phyloP scores from a whole-genome alignment of 2,329 filamentous ascomycete genomes.

The Pseudogymnoascus sp. region DNA sequence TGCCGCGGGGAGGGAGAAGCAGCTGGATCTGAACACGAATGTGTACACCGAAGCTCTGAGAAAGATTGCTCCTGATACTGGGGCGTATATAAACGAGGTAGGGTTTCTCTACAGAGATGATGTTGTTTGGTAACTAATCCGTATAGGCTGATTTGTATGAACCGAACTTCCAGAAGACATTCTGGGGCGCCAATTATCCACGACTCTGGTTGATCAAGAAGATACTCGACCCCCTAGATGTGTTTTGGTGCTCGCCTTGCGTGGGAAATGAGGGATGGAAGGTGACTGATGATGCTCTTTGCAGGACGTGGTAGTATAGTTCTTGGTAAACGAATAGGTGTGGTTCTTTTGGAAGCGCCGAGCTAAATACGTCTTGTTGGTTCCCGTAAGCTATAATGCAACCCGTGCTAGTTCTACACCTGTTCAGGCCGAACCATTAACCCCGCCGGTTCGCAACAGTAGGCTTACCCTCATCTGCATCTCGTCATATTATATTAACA shows the following conservation, averaged over 20 bases:
- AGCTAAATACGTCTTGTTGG: too few species aligned
- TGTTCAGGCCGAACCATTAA: too few species aligned
- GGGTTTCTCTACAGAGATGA: slow-evolving; percentile 27
- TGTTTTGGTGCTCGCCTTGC: slow-evolving; percentile 42
- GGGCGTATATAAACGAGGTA: slow-evolving; percentile 25
- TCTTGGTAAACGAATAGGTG: too few species aligned
- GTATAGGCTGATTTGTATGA: slow-evolving; percentile 41
- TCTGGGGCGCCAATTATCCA: slow-evolving; percentile 34
- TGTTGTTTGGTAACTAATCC: slow-evolving; percentile 28
- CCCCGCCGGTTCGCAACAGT: neutral
- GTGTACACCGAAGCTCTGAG: slow-evolving; percentile 18
- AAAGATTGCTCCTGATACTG: slow-evolving; percentile 22
- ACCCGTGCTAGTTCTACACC: too few species aligned
- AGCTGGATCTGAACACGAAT: slow-evolving; percentile 16
- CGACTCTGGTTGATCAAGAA: slow-evolving; percentile 38
- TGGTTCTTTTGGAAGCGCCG: too few species aligned
- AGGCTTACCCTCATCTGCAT: neutral
- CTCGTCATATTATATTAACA: neutral
- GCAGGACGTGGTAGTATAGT: neutral
- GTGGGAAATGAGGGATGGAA: slow-evolving; percentile 38
- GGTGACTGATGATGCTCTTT: slow-evolving; percentile 17
- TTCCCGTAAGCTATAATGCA: too few species aligned
- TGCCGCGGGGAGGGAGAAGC: slow-evolving; percentile 5
- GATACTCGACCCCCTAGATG: slow-evolving; percentile 37
- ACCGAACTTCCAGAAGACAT: slow-evolving; percentile 30